Evolutionary conservation across 768 basidiomycete species (phyloP), one percentile per base, ranked within the genome.

Genomic region (Auriscalpium vulgare): DNA sequence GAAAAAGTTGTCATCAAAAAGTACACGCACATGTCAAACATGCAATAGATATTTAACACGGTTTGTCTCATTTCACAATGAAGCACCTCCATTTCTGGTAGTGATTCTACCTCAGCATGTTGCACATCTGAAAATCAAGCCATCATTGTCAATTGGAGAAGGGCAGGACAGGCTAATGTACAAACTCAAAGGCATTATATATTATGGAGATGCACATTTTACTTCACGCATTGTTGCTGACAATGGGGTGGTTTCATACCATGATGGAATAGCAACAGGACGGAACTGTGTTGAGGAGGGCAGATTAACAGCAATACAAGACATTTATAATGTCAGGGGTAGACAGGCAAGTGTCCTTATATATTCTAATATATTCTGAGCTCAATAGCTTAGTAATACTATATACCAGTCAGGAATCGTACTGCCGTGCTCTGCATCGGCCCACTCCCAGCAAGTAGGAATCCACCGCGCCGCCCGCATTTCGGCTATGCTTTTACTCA

Each of bases 161-260:
- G 21, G 37, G 14, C 17, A 17, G n/a, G 37, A 38, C 7, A 37
- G 37, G 16, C 17, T 10, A 37, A 37, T 37, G n/a, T 47, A 37
- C 10, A 45, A 40, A 34, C 36, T 67, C 29, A 45, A 10, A 36
- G 68, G 65, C 7, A 50, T 67, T 19, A 57, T 67, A 7, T 68
- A 67, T 55, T 47, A 50, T 48, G 64, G 61, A 10, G 53, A 52
- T 3, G 37, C 34, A 11, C 69, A 70, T 47, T 70, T 66, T 49
- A 65, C 59, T 5, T 53, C 51, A 43, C 37, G 63, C 23, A 48
- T 62, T 16, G 56, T 68, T 44, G 56, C 57, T 50, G 34, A 50
- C 10, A 34, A 44, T 37, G 60, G 58, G 6, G 55, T 17, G 47
- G 51, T 67, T 2, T 68, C 64, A 64, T 68, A 60, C 45, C 57